phyloP scores from a whole-genome alignment of 768 basidiomycete species.

The Tephrocybe sp. region DNA sequence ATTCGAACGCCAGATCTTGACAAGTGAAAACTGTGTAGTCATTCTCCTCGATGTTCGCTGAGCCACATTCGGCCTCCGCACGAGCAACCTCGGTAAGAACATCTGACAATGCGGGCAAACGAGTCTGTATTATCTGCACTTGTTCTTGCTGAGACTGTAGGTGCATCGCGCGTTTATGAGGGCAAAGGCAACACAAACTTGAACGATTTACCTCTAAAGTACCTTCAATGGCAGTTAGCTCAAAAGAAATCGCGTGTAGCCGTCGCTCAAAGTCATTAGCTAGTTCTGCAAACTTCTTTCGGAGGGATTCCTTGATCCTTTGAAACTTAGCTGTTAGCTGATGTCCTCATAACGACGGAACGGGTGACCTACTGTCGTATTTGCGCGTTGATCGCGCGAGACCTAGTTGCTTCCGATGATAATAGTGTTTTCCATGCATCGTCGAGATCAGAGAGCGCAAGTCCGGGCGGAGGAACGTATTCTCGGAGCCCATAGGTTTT shows the following conservation, averaged over 20 bases:
- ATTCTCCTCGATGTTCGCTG: slow-evolving; percentile 95
- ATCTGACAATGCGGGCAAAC: slow-evolving; percentile 63
- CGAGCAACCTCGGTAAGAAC: slow-evolving; percentile 50
- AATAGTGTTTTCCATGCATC: slow-evolving; percentile 72
- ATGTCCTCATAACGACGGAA: slow-evolving; percentile 2
- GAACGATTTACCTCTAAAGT: slow-evolving; percentile 60
- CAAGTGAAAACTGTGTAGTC: slow-evolving; percentile 90
- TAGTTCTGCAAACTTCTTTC: slow-evolving; percentile 73
- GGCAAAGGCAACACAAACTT: background rate
- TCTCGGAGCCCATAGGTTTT: slow-evolving; percentile 84
- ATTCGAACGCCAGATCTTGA: slow-evolving; percentile 88
- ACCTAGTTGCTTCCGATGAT: slow-evolving; percentile 70
- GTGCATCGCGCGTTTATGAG: background rate
- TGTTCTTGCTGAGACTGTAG: slow-evolving; percentile 71
- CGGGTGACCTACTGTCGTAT: slow-evolving; percentile 72
- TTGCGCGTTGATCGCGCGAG: slow-evolving; percentile 81
- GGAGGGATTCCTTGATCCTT: slow-evolving; percentile 80
- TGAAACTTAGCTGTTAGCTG: background rate
- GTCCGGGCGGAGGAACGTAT: slow-evolving; percentile 75
- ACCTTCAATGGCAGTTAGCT: slow-evolving; percentile 73
- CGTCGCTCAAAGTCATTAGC: slow-evolving; percentile 76
- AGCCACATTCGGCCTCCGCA: slow-evolving; percentile 73
- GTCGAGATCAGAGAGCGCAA: slow-evolving; percentile 73
- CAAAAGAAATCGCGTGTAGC: slow-evolving; percentile 62
- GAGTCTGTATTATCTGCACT: slow-evolving; percentile 60